Evolutionary conservation across 768 basidiomycete species (phyloP), one percentile per base, ranked within the genome.

Genomic region (Gymnopilus dilepis): DNA sequence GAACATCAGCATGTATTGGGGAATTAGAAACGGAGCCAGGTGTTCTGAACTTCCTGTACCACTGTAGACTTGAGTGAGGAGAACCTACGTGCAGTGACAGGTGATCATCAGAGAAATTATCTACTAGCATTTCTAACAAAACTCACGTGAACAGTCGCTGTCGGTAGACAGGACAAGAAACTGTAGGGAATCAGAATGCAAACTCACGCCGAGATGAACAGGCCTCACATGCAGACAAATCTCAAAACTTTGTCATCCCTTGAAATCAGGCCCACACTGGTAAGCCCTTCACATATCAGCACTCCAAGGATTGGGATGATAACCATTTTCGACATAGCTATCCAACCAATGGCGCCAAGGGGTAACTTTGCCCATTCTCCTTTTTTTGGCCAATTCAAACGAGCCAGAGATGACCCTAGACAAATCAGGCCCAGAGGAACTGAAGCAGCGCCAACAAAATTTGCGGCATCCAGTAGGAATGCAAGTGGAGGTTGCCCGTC

Each of bases 401-500:
- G 77, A 0, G 89, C 89, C 4, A 91, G 73, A 0, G 86, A 85
- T 3, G 85, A 85, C 0, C 89, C 89, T 4, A 91, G 77, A 5
- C 82, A 85, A 11, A 87, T 78, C 8, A 91, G 70, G 1, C 87
- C 87, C 2, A 90, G 66, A 0, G 89, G 89, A 0, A 91, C 84
- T 4, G 84, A 83, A 1, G 87, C 88, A 1, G 72, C 81, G 0
- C 90, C 88, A 37, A 89, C 77, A 65, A 91, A 91, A 1, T 75
- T 71, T 0, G 83, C 73, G 0, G 84, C 82, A 58, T 88, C 85
- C 58, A 87, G 66, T 37, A 91, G 43, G 62, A 91, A 82, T 0
- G 85, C 80, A 17, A 91, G 82, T 0, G 89, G 89, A 1, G 90
- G 88, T 61, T 83, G 78, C 0, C 88, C 88, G 64, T 91, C 89